phyloP scores from a whole-genome alignment of 1,139 yeast genomes.

The Lodderomyces jiufengensis region DNA sequence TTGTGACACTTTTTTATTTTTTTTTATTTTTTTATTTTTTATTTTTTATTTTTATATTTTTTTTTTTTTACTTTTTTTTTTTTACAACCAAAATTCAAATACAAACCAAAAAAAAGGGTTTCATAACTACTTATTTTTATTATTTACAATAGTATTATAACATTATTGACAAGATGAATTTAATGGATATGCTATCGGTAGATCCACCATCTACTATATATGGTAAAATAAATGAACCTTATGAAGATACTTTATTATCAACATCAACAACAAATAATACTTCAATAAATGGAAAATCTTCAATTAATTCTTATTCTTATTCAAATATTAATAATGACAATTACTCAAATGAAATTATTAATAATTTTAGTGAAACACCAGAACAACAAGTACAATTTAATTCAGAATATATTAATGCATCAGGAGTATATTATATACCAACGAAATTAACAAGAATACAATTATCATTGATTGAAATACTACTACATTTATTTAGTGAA shows the following conservation, averaged over 20 bases:
- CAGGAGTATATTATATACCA: slow-evolving; percentile 39
- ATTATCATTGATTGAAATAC: slow-evolving; percentile 50
- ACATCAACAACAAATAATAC: not conserved
- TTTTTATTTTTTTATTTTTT: too few species aligned
- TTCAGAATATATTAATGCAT: not conserved
- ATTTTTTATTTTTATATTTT: too few species aligned
- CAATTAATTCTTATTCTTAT: too few species aligned
- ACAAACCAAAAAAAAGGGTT: too few species aligned
- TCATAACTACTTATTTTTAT: too few species aligned
- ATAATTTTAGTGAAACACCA: slow-evolving; percentile 1
- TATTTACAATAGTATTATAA: too few species aligned
- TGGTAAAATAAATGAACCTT: slow-evolving; percentile 1
- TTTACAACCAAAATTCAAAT: too few species aligned
- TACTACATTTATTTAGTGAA: slow-evolving; percentile 48
- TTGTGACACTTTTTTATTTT: too few species aligned
- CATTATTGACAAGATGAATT: slow-evolving; percentile 31
- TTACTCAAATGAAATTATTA: slow-evolving; percentile 2
- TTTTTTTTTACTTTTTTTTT: too few species aligned
- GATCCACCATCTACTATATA: slow-evolving; percentile 18
- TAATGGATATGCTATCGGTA: slow-evolving; percentile 34
- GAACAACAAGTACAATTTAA: slow-evolving; percentile 1
- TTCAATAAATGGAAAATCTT: too few species aligned
- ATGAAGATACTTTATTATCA: not conserved
- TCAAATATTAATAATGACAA: too few species aligned
- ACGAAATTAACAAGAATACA: slow-evolving; percentile 54